A percentile compares a stretch with the other conserved stretches of the same genome.
These are phyloP conservation scores for Carallia brachiata DNA, from an alignment of 345 rosid species.

Conservation along the genomic window DNA sequence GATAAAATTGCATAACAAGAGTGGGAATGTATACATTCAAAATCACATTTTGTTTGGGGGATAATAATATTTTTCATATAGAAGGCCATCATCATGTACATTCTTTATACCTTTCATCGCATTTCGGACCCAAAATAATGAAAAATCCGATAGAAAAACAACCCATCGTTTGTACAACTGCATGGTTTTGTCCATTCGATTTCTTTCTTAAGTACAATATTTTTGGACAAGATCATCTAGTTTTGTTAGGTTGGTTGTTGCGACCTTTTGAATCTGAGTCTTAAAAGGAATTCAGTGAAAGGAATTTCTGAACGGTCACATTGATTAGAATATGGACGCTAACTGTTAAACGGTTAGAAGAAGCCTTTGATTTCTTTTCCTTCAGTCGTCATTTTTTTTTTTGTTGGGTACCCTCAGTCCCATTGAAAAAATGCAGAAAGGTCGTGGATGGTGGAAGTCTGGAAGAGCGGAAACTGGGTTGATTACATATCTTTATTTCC, in stretches of 20 bases:
- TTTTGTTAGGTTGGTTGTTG: too few species aligned
- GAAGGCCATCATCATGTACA: slow-evolving; percentile 19
- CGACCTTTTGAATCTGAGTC: too few species aligned
- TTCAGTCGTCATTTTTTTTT: too few species aligned
- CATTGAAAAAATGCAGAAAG: too few species aligned
- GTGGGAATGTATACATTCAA: slow-evolving; percentile 6
- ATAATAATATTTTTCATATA: slow-evolving; percentile 18
- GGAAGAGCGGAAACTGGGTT: slow-evolving; percentile 59
- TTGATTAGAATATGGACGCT: too few species aligned
- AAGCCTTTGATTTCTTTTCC: too few species aligned
- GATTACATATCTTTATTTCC: slow-evolving; percentile 9
- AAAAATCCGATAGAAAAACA: slow-evolving; percentile 9
- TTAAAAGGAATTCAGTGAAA: too few species aligned
- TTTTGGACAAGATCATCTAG: too few species aligned
- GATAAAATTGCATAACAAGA: slow-evolving; percentile 26
- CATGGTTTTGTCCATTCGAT: background rate
- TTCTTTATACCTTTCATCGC: slow-evolving; percentile 14
- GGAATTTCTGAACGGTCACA: too few species aligned
- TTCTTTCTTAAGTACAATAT: background rate
- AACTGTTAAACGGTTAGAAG: too few species aligned
- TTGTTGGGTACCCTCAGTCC: too few species aligned
- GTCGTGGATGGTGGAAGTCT: too few species aligned
- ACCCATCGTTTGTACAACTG: background rate
- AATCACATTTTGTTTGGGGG: slow-evolving; percentile 1
- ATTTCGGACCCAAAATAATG: background rate